A percentile compares a stretch with the other conserved stretches of the same genome.
phyloP scores from a whole-genome alignment of 2,329 filamentous ascomycete genomes.

The Fusarium nelsonii region DNA sequence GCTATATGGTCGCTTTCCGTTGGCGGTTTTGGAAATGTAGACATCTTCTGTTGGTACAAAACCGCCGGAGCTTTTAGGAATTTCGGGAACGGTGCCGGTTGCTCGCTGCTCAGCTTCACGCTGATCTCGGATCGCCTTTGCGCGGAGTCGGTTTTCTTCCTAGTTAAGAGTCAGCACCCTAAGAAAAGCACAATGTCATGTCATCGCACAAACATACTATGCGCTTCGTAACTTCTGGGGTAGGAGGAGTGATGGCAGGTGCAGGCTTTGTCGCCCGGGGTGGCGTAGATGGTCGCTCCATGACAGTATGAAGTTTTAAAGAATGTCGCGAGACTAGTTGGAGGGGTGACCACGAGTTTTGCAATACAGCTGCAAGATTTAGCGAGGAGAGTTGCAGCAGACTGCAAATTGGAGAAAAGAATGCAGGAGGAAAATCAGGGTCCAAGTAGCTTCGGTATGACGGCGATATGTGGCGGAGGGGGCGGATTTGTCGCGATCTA shows the following conservation, averaged over 20 bases:
- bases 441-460: conserved; percentile 10
- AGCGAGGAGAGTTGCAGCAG: not conserved
- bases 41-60: conserved; percentile 78
- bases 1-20: conserved; percentile 77
- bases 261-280: conserved; percentile 52
- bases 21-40: conserved; percentile 60
- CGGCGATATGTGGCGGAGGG: conserved; percentile 46
- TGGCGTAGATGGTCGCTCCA: conserved; percentile 64
- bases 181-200: accelerated
- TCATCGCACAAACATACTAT: conserved; percentile 59
- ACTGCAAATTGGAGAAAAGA: not conserved
- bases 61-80: conserved; percentile 69
- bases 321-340: not conserved
- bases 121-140: conserved; percentile 86
- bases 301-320: conserved; percentile 41
- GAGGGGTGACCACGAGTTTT: not conserved
- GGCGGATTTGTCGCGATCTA: conserved; percentile 44
- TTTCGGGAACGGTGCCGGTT: conserved; percentile 56
- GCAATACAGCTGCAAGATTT: not conserved
- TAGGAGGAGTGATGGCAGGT: conserved; percentile 60
- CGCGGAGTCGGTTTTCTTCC: conserved; percentile 89
- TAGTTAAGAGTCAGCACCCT: conserved; percentile 51
- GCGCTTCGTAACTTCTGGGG: conserved; percentile 66
- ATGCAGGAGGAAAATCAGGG: not conserved
- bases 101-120: conserved; percentile 72